These are phyloP conservation scores for Lachnellula suecica DNA, from an alignment of 2,329 filamentous ascomycete species.

Conservation along the genomic window DNA sequence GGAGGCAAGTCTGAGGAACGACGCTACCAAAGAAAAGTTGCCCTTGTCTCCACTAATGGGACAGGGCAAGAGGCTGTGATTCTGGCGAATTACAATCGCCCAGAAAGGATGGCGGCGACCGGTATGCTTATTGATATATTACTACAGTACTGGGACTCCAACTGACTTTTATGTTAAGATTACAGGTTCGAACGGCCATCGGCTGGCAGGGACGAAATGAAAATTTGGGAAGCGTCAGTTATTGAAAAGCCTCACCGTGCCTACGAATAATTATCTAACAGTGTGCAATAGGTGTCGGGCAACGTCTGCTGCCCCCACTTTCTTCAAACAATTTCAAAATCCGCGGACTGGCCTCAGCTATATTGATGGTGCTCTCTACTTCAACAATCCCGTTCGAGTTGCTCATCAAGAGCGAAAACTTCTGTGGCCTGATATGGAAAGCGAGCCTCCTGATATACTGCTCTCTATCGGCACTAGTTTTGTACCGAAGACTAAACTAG, in stretches of 20 bases:
- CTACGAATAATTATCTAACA: neutral
- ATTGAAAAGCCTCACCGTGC: too few relatives aligned
- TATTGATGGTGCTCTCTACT: constrained; percentile 4
- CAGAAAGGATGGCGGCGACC: too few relatives aligned
- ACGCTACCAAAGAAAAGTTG: constrained; percentile 1
- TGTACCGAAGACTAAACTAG: neutral
- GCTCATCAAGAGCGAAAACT: constrained; percentile 1
- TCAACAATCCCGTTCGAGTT: constrained; percentile 1
- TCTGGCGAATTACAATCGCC: constrained; percentile 8
- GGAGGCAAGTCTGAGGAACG: neutral
- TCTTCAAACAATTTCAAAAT: neutral
- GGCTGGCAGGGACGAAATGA: neutral
- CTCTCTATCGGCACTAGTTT: constrained; percentile 3
- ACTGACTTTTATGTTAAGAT: too few relatives aligned
- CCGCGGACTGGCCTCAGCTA: neutral
- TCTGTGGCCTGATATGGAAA: neutral
- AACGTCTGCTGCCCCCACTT: neutral
- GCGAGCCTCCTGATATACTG: constrained; percentile 2
- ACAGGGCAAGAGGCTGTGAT: neutral
- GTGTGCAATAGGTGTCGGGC: neutral
- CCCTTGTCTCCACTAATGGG: constrained; percentile 1
- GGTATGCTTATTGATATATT: too few relatives aligned
- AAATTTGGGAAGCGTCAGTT: constrained; percentile 7
- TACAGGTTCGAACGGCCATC: constrained; percentile 2
- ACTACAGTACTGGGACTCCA: too few relatives aligned